Base-by-base conservation (phyloP, 805 yeast genomes). In the Wickerhamiella allomyrinae region DNA sequence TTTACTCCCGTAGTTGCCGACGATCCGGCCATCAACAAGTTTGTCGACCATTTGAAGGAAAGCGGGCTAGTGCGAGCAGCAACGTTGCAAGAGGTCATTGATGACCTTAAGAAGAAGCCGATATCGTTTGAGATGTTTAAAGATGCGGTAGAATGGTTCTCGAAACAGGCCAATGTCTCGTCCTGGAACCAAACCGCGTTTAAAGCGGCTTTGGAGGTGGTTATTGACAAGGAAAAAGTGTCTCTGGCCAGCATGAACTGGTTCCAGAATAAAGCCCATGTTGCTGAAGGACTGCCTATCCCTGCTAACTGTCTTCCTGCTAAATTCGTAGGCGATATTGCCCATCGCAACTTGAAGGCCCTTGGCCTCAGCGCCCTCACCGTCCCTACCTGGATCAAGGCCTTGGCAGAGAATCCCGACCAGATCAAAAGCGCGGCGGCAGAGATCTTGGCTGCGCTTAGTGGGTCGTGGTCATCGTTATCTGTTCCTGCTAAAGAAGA, bases 261-360 rank as follows among this genome's bases (percentile, higher is more conserved):
- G 27, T 62, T 48, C 38, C 61, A 57, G 25, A 55, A 54, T 27
- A 22, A 45, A 10, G 29, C 46, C 2, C 34, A 41, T 8, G 41
- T 59, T 10, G 58, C 57, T 0, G 50, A 52, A 7, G 52, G 39
- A 1, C 24, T 49, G 40, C 59, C 61, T 1, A 39, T 63, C 3
- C 68, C 68, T 0, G 47, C 42, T 4, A 41, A 42, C 5, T 59
- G 65, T 39, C 27, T 63, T 23, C 62, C 66, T 2, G 39, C 43
- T 17, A 46, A 39, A 4, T 3, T 50, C 2, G 47, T 48, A 4
- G 10, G 13, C 3, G 20, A 13, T n/a, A 17, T 45, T 2, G 44
- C 47, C 2, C 4, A 15, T 7, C 8, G n/a, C 23, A 25, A 39
- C 1, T 24, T 49, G 19, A 7, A 19, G n/a, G 17, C 13, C 2